phyloP scores from a whole-genome alignment of 2,329 filamentous ascomycete species.

The Triangularia setosa region DNA sequence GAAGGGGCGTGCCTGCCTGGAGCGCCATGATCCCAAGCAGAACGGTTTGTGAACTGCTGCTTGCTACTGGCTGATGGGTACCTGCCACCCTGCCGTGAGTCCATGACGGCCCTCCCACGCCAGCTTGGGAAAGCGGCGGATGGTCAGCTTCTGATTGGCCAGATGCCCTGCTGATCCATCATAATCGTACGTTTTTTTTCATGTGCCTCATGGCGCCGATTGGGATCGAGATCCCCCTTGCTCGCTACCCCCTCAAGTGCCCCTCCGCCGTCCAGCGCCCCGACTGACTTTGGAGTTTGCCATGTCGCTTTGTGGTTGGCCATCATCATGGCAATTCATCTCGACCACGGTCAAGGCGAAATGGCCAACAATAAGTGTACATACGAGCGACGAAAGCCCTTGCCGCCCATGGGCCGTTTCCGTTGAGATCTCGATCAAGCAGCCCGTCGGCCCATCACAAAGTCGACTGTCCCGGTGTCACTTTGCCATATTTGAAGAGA shows the following conservation, averaged over 20 bases:
- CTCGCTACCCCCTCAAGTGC: slow-evolving; percentile 9
- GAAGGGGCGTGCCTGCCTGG: background rate
- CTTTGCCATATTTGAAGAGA: background rate
- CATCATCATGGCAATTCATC: background rate
- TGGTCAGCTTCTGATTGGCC: slow-evolving; percentile 25
- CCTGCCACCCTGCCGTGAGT: slow-evolving; percentile 8
- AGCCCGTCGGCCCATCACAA: background rate
- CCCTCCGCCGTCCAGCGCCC: slow-evolving; percentile 1
- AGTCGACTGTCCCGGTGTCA: background rate
- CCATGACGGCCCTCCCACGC: slow-evolving; percentile 12
- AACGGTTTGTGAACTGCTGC: background rate
- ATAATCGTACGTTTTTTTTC: slow-evolving; percentile 33
- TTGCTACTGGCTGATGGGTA: background rate
- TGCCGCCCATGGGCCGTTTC: background rate
- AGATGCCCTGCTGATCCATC: slow-evolving; percentile 21
- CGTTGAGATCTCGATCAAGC: background rate
- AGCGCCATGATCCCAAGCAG: background rate
- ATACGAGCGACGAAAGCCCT: background rate
- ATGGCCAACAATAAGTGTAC: background rate
- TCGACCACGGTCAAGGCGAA: background rate
- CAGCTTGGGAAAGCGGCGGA: slow-evolving; percentile 18
- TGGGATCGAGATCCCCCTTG: slow-evolving; percentile 29
- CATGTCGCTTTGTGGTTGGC: background rate
- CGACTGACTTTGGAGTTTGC: slow-evolving; percentile 1
- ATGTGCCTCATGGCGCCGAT: slow-evolving; percentile 27